Percentiles rank a stretch among this genome's conserved stretches.
phyloP scores from a whole-genome alignment of 768 basidiomycete species.

The Nevesoporus exiguus region DNA sequence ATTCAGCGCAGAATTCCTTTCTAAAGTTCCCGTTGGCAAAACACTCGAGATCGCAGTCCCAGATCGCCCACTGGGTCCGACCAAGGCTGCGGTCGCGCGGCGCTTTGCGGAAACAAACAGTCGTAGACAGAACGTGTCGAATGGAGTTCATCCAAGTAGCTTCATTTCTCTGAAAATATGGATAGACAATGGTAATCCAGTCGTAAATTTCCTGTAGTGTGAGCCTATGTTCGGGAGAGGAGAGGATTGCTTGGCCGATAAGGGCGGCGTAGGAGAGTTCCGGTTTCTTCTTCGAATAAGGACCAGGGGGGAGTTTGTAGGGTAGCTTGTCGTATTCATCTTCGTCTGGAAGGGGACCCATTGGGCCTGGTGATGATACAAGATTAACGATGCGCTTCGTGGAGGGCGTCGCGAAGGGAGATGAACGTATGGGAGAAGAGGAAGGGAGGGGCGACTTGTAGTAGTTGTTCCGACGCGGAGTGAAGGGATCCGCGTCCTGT shows the following conservation, averaged over 20 bases:
- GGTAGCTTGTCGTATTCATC: slow-evolving; percentile 66
- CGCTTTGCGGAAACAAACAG: slow-evolving; percentile 85
- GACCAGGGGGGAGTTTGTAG: slow-evolving; percentile 78
- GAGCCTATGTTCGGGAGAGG: slow-evolving; percentile 77
- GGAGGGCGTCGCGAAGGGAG: slow-evolving; percentile 63
- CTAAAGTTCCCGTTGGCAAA: slow-evolving; percentile 82
- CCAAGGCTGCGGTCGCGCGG: slow-evolving; percentile 74
- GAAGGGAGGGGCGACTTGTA: slow-evolving; percentile 51
- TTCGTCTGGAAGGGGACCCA: slow-evolving; percentile 61
- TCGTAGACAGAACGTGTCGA: slow-evolving; percentile 93
- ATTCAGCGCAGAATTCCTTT: slow-evolving; percentile 50
- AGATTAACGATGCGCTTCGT: slow-evolving; percentile 57
- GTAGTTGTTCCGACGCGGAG: slow-evolving; percentile 46
- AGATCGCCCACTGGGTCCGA: slow-evolving; percentile 85
- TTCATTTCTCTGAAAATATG: slow-evolving; percentile 89
- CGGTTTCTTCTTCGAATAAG: slow-evolving; percentile 78
- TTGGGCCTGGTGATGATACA: slow-evolving; percentile 84
- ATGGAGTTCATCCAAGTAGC: slow-evolving; percentile 98
- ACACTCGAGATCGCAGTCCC: slow-evolving; percentile 76
- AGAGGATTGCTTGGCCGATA: slow-evolving; percentile 91
- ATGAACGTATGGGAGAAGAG: slow-evolving; percentile 57
- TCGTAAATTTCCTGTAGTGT: slow-evolving; percentile 96
- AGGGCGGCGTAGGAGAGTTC: slow-evolving; percentile 91
- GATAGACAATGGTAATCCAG: slow-evolving; percentile 92
- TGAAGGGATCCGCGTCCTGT: slow-evolving; percentile 42